Conservation (phyloP, 2,329 filamentous ascomycete species). For the Chalaropsis ovoidea region DNA sequence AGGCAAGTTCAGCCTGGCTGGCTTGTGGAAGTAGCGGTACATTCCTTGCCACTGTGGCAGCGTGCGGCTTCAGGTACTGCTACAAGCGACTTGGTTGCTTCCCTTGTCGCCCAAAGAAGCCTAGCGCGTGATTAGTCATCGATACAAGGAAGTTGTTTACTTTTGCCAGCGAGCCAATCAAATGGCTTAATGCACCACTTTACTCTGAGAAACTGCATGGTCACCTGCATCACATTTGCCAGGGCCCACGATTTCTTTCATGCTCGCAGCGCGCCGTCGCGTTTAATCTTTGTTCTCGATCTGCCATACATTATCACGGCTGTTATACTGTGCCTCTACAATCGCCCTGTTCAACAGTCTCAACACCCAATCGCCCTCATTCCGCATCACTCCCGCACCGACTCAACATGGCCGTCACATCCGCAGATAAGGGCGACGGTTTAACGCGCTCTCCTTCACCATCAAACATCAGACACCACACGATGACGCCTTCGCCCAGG, state of each 20-base stretch:
- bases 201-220: conserved; percentile 15
- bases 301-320: not conserved
- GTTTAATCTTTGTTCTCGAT: not conserved
- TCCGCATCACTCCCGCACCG: not conserved
- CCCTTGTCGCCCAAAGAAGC: conserved; percentile 5
- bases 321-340: not conserved
- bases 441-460: conserved; percentile 19
- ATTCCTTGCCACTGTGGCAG: not conserved
- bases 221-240: conserved; percentile 18
- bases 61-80: not conserved
- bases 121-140: not conserved
- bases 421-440: conserved; percentile 32
- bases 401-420: conserved; percentile 39
- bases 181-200: conserved; percentile 3
- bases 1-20: conserved; percentile 25
- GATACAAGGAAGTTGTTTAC: conserved; percentile 18
- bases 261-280: not conserved
- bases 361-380: not conserved
- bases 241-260: not conserved
- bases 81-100: not conserved
- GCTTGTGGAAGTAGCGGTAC: not conserved
- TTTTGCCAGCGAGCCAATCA: conserved; percentile 20
- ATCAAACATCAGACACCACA: conserved; percentile 37
- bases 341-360: not conserved
- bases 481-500: conserved; percentile 31